phyloP scores from a whole-genome alignment of 768 basidiomycete genomes.

The Phaffia tasmanica region DNA sequence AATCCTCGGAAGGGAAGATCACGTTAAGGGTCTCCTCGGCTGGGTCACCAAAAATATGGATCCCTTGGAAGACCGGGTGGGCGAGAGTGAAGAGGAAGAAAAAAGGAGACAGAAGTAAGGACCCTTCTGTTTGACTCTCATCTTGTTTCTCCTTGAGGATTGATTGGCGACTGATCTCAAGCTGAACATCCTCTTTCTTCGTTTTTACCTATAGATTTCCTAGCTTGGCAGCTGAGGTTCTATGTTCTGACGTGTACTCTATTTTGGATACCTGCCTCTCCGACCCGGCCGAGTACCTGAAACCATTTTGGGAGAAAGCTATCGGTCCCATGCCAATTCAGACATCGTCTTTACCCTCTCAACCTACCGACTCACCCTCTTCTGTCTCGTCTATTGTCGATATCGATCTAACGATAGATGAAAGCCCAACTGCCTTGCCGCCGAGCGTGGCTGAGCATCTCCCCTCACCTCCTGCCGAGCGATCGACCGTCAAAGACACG shows the following conservation, averaged over 20 bases:
- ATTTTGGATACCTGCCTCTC: constrained; percentile 80
- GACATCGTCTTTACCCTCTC: background rate
- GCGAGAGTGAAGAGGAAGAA: constrained; percentile 71
- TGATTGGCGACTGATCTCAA: background rate
- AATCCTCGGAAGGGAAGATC: constrained; percentile 71
- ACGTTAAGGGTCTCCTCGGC: constrained; percentile 63
- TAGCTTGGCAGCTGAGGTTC: constrained; percentile 82
- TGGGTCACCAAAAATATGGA: constrained; percentile 47
- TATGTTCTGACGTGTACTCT: constrained; percentile 91
- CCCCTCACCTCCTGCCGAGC: background rate
- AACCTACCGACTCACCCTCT: background rate
- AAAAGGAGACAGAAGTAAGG: constrained; percentile 71
- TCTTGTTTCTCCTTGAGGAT: background rate
- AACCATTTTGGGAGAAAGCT: constrained; percentile 80
- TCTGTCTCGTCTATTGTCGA: background rate
- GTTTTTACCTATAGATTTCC: constrained; percentile 55
- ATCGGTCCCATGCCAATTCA: constrained; percentile 24
- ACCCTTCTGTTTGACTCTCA: background rate
- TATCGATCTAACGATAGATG: background rate
- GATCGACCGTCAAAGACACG: background rate
- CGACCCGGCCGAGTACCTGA: constrained; percentile 57
- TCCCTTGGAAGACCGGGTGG: constrained; percentile 40
- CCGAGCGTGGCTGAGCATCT: background rate
- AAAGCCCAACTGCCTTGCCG: no score
- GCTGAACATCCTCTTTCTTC: background rate